Evolutionary conservation across 179 eudicot genomes (phyloP).

Genomic region (Silene coronaria): DNA sequence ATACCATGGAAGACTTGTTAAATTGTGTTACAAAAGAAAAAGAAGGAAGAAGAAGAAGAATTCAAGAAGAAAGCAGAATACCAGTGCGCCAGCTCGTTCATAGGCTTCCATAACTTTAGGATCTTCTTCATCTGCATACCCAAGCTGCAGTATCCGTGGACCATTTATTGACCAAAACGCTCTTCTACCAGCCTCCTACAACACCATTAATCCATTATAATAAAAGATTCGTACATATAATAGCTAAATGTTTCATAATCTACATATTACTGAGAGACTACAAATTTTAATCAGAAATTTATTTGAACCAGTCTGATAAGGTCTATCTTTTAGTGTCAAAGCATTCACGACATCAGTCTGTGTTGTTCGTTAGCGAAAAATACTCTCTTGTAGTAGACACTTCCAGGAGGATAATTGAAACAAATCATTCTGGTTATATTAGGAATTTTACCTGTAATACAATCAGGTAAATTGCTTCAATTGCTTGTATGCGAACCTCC

Average conservation of each 20-base stretch:
- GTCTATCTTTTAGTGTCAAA: too few species aligned
- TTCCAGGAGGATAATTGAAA: too few species aligned
- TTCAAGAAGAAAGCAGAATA: constrained; percentile 22
- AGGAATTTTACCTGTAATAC: constrained; percentile 56
- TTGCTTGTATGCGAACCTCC: constrained; percentile 75
- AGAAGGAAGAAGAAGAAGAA: background rate
- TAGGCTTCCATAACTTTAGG: constrained; percentile 94
- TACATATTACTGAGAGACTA: too few species aligned
- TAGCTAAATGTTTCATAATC: background rate
- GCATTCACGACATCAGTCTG: too few species aligned
- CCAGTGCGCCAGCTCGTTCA: constrained; percentile 87
- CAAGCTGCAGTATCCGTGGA: constrained; percentile 85
- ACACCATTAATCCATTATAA: background rate
- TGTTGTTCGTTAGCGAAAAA: too few species aligned
- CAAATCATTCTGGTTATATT: background rate
- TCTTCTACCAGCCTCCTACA: constrained; percentile 86
- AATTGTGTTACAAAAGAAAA: background rate
- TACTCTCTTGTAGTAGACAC: too few species aligned
- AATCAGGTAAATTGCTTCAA: constrained; percentile 83
- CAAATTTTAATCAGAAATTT: background rate
- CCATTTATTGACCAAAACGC: constrained; percentile 97
- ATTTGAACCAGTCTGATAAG: background rate
- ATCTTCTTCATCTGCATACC: constrained; percentile 91
- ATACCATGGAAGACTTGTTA: constrained; percentile 26
- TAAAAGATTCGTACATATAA: background rate